A percentile compares a stretch with the other conserved stretches of the same genome.
phyloP scores from a whole-genome alignment of 192 early-diverging fungal species.

The Ambispora gerdemannii region DNA sequence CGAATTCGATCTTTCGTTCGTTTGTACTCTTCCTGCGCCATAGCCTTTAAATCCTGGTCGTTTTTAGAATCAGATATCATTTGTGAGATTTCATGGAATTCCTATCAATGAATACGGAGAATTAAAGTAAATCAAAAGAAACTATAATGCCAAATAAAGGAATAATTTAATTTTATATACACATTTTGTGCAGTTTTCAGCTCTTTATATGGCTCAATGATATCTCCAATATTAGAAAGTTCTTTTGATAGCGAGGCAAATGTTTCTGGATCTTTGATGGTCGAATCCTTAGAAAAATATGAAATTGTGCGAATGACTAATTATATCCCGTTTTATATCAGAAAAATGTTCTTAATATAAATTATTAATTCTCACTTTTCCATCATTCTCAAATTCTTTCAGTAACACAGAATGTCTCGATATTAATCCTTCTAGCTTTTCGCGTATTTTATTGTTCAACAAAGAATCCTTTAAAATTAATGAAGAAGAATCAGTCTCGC shows the following conservation, averaged over 20 bases:
- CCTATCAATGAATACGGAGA: not conserved
- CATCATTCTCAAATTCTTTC: not conserved
- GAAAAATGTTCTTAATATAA: not conserved
- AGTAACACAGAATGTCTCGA: conserved; percentile 4
- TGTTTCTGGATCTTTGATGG: not conserved
- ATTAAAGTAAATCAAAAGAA: not conserved
- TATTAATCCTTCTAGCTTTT: conserved; percentile 13
- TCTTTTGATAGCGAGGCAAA: conserved; percentile 26
- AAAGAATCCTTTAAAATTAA: conserved; percentile 6
- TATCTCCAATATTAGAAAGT: conserved; percentile 23
- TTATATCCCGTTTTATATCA: too few relatives aligned
- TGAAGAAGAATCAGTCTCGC: too few relatives aligned
- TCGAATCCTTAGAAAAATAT: conserved; percentile 1
- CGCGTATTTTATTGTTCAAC: conserved; percentile 11
- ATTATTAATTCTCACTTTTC: not conserved
- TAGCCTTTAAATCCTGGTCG: conserved; percentile 50
- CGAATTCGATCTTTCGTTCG: conserved; percentile 39
- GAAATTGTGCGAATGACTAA: too few relatives aligned
- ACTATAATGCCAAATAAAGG: not conserved
- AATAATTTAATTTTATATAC: not conserved
- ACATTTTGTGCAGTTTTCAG: conserved; percentile 16
- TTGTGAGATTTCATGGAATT: conserved; percentile 31
- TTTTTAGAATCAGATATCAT: conserved; percentile 38
- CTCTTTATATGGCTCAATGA: conserved; percentile 21
- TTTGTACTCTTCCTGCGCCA: conserved; percentile 63